These are phyloP conservation scores for Pseudocercospora eumusae DNA, from an alignment of 2,329 filamentous ascomycete genomes.

Conservation along the genomic window DNA sequence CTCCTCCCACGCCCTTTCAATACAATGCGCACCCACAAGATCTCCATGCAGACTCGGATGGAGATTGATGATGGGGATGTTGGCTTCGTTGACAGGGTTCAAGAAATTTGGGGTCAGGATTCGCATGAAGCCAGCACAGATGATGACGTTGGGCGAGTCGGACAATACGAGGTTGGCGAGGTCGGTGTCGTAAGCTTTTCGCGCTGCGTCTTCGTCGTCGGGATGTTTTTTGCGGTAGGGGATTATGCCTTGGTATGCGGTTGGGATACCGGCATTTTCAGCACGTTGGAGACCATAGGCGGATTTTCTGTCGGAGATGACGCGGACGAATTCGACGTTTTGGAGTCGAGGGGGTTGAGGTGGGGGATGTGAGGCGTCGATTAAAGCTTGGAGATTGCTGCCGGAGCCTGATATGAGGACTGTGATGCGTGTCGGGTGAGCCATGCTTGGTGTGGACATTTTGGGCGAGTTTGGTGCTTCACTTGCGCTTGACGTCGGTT, in stretches of 20 bases:
- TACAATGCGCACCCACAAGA: slow-evolving; percentile 72
- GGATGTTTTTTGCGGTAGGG: slow-evolving; percentile 70
- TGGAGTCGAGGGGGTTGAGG: slow-evolving; percentile 46
- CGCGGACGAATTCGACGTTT: slow-evolving; percentile 59
- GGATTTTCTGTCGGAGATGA: slow-evolving; percentile 66
- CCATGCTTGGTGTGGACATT: slow-evolving; percentile 1
- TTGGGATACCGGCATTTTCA: slow-evolving; percentile 63
- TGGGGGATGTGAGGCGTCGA: slow-evolving; percentile 56
- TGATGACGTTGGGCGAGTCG: slow-evolving; percentile 70
- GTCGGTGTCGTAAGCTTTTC: slow-evolving; percentile 72
- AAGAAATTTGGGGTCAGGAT: slow-evolving; percentile 72
- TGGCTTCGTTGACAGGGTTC: slow-evolving; percentile 62
- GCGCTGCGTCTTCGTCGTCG: slow-evolving; percentile 57
- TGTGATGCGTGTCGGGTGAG: slow-evolving; percentile 33
- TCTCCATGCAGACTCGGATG: slow-evolving; percentile 74
- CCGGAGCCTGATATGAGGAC: slow-evolving; percentile 67
- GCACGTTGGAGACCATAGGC: slow-evolving; percentile 67
- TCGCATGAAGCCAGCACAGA: slow-evolving; percentile 87
- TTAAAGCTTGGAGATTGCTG: slow-evolving; percentile 77
- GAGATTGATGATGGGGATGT: slow-evolving; percentile 75
- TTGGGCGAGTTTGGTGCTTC: not conserved
- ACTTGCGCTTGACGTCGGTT: slow-evolving; percentile 4
- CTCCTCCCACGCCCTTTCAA: slow-evolving; percentile 74
- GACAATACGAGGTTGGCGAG: slow-evolving; percentile 67
- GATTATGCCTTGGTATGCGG: slow-evolving; percentile 78